phyloP scores from a whole-genome alignment of 2,329 filamentous ascomycete species.

The Cyphellophora attinorum region DNA sequence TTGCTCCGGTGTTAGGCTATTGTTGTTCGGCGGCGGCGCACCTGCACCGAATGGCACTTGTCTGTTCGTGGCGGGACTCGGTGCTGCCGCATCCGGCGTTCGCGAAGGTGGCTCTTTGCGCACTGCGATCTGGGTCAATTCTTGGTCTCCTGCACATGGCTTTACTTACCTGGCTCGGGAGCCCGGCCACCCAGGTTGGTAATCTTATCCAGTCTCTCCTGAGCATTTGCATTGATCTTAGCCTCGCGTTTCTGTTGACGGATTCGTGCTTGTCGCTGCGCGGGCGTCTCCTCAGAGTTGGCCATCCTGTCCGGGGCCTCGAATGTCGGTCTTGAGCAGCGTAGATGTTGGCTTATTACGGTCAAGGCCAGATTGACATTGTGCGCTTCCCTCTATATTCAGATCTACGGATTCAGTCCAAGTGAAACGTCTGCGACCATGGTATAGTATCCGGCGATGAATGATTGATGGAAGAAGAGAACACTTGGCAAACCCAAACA shows the following conservation, averaged over 20 bases:
- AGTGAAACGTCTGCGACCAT: too few relatives aligned
- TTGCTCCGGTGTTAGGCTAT: constrained; percentile 20
- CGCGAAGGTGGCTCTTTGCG: constrained; percentile 17
- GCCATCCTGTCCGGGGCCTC: constrained; percentile 7
- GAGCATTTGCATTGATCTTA: constrained; percentile 50
- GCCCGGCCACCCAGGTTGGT: constrained; percentile 47
- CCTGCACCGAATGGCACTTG: constrained; percentile 8
- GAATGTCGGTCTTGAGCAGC: not conserved
- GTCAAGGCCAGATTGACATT: too few relatives aligned
- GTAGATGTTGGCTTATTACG: too few relatives aligned
- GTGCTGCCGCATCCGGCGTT: constrained; percentile 20
- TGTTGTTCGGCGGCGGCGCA: constrained; percentile 10
- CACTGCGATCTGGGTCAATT: constrained; percentile 17
- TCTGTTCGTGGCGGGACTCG: constrained; percentile 15
- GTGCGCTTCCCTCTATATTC: too few relatives aligned
- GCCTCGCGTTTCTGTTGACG: constrained; percentile 55
- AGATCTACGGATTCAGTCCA: too few relatives aligned
- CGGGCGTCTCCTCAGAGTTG: constrained; percentile 32
- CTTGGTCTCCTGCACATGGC: too few relatives aligned
- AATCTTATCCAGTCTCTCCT: constrained; percentile 52
- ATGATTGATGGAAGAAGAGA: too few relatives aligned
- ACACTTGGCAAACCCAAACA: too few relatives aligned
- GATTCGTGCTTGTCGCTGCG: constrained; percentile 45
- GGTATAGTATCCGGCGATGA: too few relatives aligned
- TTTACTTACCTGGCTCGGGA: constrained; percentile 29